Conservation (phyloP, 148 eudicot genomes). For the Selenicereus undatus region DNA sequence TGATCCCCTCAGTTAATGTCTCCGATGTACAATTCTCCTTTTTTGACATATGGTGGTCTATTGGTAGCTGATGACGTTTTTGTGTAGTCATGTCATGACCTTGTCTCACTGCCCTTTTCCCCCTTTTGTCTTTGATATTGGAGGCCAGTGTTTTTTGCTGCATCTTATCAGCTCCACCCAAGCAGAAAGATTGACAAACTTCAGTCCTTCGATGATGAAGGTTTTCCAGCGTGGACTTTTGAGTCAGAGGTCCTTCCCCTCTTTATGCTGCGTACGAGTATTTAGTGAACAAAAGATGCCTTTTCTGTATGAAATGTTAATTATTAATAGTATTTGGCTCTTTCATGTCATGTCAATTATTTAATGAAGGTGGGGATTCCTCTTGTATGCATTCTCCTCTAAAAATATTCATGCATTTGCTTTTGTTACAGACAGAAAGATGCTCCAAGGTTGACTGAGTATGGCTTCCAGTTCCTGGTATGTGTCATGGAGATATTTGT, state of each 20-base stretch:
- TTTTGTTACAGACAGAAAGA: conserved; percentile 62
- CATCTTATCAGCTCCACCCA: conserved; percentile 86
- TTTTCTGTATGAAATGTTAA: neutral
- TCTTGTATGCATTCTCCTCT: conserved; percentile 14
- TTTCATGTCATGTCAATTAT: neutral
- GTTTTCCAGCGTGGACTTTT: conserved; percentile 89
- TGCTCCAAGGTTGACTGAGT: conserved; percentile 76
- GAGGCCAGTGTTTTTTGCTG: conserved; percentile 80
- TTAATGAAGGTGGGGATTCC: conserved; percentile 11
- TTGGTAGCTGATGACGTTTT: neutral
- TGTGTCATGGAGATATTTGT: conserved; percentile 13
- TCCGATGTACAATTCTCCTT: conserved; percentile 17
- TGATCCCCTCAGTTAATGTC: conserved; percentile 13
- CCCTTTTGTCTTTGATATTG: neutral
- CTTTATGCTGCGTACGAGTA: neutral
- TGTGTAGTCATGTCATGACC: conserved; percentile 4
- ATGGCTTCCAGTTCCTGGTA: conserved; percentile 98
- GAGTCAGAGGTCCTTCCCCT: conserved; percentile 60
- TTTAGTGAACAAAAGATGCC: neutral
- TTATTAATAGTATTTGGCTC: neutral
- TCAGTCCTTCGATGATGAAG: conserved; percentile 92
- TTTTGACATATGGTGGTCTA: conserved; percentile 19
- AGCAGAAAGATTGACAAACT: conserved; percentile 65
- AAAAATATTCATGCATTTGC: conserved; percentile 7
- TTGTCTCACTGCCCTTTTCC: neutral